Conservation (phyloP, 805 yeast species). For the Kodamaea nitidulidarum region DNA sequence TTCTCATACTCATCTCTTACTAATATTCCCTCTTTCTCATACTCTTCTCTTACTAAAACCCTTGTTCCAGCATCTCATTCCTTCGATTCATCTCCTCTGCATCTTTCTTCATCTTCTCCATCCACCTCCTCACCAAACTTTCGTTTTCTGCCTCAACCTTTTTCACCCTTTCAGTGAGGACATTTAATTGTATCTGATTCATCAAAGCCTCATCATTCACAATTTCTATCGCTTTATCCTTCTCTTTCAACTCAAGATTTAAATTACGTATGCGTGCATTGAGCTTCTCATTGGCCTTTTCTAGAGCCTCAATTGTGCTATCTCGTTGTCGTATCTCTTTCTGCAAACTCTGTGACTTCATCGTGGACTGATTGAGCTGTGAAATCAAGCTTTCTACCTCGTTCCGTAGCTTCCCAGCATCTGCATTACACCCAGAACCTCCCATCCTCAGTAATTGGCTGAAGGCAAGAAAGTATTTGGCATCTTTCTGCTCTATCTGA, state of each 20-base stretch:
- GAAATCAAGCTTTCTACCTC: conserved; percentile 5
- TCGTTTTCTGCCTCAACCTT: conserved; percentile 47
- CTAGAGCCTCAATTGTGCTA: conserved; percentile 13
- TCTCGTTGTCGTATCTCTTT: conserved; percentile 10
- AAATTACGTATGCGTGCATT: conserved; percentile 20
- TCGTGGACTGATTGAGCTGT: conserved; percentile 21
- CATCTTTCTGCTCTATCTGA: conserved; percentile 28
- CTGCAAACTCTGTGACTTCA: conserved; percentile 20
- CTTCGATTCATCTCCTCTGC: conserved; percentile 57
- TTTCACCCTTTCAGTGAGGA: conserved; percentile 34
- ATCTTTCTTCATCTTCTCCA: conserved; percentile 44
- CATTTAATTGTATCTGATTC: conserved; percentile 53
- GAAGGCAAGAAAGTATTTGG: conserved; percentile 31
- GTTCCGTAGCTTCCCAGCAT: conserved; percentile 5
- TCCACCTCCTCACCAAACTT: conserved; percentile 44
- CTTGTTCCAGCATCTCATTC: conserved; percentile 18
- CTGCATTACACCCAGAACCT: neutral
- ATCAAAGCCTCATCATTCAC: conserved; percentile 67
- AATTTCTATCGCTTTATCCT: conserved; percentile 53
- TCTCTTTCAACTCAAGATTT: conserved; percentile 34
- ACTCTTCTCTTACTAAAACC: neutral
- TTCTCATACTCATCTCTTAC: neutral
- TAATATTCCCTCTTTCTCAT: neutral
- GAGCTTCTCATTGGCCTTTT: conserved; percentile 17
- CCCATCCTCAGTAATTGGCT: conserved; percentile 18